Base-by-base conservation (phyloP, 2,329 filamentous ascomycete species). In the Botrytis deweyae region DNA sequence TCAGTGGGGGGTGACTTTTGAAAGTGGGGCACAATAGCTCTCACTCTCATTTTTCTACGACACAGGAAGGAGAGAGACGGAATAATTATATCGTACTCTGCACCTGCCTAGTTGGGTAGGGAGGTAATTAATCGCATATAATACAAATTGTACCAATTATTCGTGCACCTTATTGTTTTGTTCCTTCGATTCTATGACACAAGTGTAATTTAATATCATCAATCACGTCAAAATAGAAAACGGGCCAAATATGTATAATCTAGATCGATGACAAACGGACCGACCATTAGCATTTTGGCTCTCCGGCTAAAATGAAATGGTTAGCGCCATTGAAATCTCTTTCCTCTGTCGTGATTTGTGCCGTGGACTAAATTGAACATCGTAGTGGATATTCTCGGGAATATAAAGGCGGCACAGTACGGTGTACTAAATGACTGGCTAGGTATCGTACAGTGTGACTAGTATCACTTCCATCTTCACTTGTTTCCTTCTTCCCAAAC, bases 281-380 rank as follows among this genome's bases (percentile, higher is more conserved):
- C 44, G 44, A 67, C 44, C 16, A 38, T 67, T 18, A 29, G 25
- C 9, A 18, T 36, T 22, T 36, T 36, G 42, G 46, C 16, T 67
- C 16, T 49, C 49, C 65, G 36, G 65, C 65, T 55, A 68, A 68
- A 66, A 40, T 29, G 14, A 18, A 68, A 67, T 38, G 33, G 33
- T 29, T 69, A 58, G 52, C 52, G 36, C 38, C 29, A n/a, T 33
- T 42, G 49, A 69, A 69, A 69, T 69, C 66, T 68, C 66, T 69
- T 33, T n/a, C 49, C 52, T 12, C 52, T 59, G 49, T 55, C 36
- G 36, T 38, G 46, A 55, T 68, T 68, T 25, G 46, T 8, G 18
- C 52, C 52, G 14, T 33, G 52, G 16, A 16, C 52, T 58, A 58
- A 58, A 29, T 55, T 55, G 49, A n/a, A n/a, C 49, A 8, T 58